A percentile compares a stretch with the other conserved stretches of the same genome.
Conservation (phyloP, 2,329 filamentous ascomycete genomes). For the Chaetoscypha palmicola region DNA sequence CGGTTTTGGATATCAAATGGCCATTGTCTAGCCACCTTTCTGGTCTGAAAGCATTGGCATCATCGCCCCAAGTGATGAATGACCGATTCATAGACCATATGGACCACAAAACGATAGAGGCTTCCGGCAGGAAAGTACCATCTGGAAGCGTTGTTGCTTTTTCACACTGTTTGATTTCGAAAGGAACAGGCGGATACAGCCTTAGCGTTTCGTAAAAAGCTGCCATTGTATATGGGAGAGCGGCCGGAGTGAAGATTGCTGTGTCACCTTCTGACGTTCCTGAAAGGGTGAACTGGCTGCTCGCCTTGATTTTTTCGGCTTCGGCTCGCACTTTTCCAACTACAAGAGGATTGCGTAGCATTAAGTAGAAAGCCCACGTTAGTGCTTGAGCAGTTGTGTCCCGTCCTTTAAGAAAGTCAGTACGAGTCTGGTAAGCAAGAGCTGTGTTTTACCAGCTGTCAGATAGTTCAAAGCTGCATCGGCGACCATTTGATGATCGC, state of each 20-base stretch:
- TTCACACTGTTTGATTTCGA: conserved; percentile 57
- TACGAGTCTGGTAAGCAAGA: neutral
- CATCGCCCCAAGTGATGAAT: conserved; percentile 46
- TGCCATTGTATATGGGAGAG: conserved; percentile 51
- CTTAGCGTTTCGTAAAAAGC: conserved; percentile 56
- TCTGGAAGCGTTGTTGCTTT: conserved; percentile 49
- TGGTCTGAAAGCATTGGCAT: conserved; percentile 49
- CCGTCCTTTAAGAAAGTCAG: conserved; percentile 35
- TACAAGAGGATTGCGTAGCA: conserved; percentile 44
- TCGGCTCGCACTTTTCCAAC: conserved; percentile 39
- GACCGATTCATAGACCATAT: conserved; percentile 59
- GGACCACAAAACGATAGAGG: conserved; percentile 54
- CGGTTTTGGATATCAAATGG: conserved; percentile 38
- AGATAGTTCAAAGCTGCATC: conserved; percentile 61
- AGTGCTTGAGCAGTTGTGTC: conserved; percentile 60
- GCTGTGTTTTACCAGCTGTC: conserved; percentile 40
- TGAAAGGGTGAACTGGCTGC: conserved; percentile 11
- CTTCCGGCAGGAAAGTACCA: conserved; percentile 48
- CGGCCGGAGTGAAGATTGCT: conserved; percentile 25
- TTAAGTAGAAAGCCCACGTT: conserved; percentile 56
- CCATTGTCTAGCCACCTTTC: conserved; percentile 47
- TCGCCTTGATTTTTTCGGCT: conserved; percentile 23
- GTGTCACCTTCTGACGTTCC: conserved; percentile 11
- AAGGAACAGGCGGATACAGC: conserved; percentile 57
- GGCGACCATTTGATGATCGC: conserved; percentile 48